A percentile compares a stretch with the other conserved stretches of the same genome.
These are phyloP conservation scores for Neopestalotiopsis sp. DNA, from an alignment of 2,329 filamentous ascomycete genomes.

Conservation along the genomic window DNA sequence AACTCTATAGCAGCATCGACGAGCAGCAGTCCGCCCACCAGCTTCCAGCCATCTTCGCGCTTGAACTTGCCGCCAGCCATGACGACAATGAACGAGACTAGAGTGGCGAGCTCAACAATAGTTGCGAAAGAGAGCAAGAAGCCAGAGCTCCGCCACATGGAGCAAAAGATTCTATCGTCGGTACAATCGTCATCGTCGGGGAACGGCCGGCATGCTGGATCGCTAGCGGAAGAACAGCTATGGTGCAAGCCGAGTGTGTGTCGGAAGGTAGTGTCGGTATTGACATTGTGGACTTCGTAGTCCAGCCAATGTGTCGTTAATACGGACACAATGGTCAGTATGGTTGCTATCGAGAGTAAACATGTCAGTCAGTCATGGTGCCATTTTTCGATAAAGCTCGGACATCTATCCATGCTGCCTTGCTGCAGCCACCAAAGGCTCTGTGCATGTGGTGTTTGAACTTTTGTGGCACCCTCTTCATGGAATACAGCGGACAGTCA, in stretches of 20 bases:
- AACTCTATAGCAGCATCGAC: conserved; percentile 74
- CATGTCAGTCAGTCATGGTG: not conserved
- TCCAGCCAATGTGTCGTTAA: conserved; percentile 74
- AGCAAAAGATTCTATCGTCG: conserved; percentile 80
- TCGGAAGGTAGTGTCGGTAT: conserved; percentile 50
- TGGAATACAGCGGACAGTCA: not conserved
- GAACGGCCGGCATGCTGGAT: conserved; percentile 68
- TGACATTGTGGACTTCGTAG: conserved; percentile 60
- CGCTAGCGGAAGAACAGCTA: conserved; percentile 75
- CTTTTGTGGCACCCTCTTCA: too few relatives aligned
- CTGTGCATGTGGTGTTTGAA: not conserved
- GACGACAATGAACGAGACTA: conserved; percentile 82
- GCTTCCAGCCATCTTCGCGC: conserved; percentile 82
- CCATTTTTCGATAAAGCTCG: not conserved
- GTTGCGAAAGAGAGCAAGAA: conserved; percentile 87
- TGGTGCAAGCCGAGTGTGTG: conserved; percentile 80
- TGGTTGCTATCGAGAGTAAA: conserved; percentile 59
- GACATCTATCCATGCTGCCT: not conserved
- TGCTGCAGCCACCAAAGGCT: not conserved
- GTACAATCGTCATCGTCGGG: conserved; percentile 72
- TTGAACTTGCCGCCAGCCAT: conserved; percentile 80
- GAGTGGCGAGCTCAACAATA: conserved; percentile 78
- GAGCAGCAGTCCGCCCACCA: conserved; percentile 70
- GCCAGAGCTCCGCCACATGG: conserved; percentile 86
- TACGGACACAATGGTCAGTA: conserved; percentile 74